phyloP scores from a whole-genome alignment of 345 rosid genomes.

The Mangifera indica region DNA sequence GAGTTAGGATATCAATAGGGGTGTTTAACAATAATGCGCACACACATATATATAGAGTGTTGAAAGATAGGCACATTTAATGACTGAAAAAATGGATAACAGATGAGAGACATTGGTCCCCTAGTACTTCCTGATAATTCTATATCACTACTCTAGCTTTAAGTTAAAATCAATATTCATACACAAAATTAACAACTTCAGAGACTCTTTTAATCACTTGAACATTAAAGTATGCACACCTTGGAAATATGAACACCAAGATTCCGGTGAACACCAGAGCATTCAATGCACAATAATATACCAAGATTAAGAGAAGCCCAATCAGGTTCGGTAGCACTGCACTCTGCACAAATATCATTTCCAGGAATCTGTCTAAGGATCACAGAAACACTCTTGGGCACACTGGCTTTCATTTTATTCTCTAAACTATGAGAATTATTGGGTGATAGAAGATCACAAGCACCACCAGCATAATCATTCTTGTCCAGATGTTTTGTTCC shows the following conservation, averaged over 20 bases:
- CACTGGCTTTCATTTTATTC: constrained; percentile 28
- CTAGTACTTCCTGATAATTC: neutral
- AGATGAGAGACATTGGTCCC: neutral
- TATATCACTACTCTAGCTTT: neutral
- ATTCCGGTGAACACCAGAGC: constrained; percentile 90
- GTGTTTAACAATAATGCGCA: too few relatives aligned
- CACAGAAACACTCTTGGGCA: constrained; percentile 41
- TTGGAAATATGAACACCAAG: constrained; percentile 93
- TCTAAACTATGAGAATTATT: constrained; percentile 24
- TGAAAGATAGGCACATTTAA: neutral
- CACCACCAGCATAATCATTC: constrained; percentile 28
- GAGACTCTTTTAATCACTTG: neutral
- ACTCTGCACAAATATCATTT: constrained; percentile 79
- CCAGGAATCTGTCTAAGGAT: constrained; percentile 71
- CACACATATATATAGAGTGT: too few relatives aligned
- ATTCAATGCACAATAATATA: constrained; percentile 75
- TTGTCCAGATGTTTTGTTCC: constrained; percentile 34
- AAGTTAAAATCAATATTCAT: neutral
- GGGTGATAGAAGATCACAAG: constrained; percentile 32
- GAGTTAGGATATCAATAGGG: too few relatives aligned
- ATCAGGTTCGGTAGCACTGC: constrained; percentile 71
- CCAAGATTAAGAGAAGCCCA: constrained; percentile 98
- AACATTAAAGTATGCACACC: constrained; percentile 38
- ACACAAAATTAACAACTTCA: neutral
- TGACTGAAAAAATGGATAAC: neutral